These are phyloP conservation scores for Umbilicaria muhlenbergii DNA, from an alignment of 495 filamentous ascomycete species.

Conservation along the genomic window DNA sequence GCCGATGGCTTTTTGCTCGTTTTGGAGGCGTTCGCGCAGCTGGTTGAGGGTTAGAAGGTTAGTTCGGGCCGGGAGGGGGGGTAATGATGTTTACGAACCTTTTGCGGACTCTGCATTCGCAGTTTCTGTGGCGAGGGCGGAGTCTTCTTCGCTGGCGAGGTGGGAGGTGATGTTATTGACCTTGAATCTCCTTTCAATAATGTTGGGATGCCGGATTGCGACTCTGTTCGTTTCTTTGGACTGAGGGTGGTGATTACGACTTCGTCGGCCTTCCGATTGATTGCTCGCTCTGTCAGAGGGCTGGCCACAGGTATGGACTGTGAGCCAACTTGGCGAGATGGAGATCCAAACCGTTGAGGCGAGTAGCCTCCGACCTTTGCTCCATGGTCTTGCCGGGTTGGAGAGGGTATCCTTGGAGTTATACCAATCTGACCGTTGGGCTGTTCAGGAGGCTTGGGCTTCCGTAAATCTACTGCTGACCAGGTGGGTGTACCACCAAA, in stretches of 20 bases:
- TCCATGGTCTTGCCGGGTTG: conserved; percentile 1
- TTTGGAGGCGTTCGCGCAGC: conserved; percentile 74
- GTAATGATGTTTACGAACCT: conserved; percentile 22
- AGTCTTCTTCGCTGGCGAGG: conserved; percentile 17
- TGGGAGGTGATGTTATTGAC: conserved; percentile 30
- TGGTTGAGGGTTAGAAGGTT: conserved; percentile 7
- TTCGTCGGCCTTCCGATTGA: conserved; percentile 23
- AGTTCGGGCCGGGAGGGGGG: background rate
- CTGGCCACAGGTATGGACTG: background rate
- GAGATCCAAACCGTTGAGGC: conserved; percentile 5
- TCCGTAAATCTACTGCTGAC: conserved; percentile 14
- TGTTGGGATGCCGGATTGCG: conserved; percentile 34
- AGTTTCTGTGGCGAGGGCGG: conserved; percentile 43
- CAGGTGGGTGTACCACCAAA: conserved; percentile 10
- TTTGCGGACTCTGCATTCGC: conserved; percentile 80
- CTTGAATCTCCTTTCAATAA: conserved; percentile 34
- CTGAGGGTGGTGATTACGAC: conserved; percentile 27
- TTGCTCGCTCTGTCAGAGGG: conserved; percentile 18
- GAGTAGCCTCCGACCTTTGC: conserved; percentile 1
- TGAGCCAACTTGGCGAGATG: background rate
- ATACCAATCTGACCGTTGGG: too few species aligned
- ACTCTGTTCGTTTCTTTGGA: conserved; percentile 31
- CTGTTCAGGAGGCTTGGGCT: too few species aligned
- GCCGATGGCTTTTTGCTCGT: conserved; percentile 57
- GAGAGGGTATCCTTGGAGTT: background rate